These are phyloP conservation scores for Psilocybe cyanescens DNA, from an alignment of 768 basidiomycete species.

Conservation along the genomic window DNA sequence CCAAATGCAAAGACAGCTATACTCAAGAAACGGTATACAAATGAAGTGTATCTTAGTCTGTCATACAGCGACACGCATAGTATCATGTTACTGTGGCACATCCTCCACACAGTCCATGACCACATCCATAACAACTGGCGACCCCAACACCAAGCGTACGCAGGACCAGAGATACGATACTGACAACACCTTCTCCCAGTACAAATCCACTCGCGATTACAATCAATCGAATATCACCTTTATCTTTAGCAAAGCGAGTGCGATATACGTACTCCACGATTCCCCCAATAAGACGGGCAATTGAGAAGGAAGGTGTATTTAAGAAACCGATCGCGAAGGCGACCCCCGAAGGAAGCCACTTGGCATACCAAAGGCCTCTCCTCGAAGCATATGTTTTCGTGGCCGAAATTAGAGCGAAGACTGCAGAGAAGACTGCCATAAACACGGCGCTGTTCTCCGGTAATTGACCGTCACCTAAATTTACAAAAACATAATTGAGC, in stretches of 20 bases:
- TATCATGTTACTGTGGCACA: slow-evolving; percentile 46
- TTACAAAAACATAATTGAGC: slow-evolving; percentile 19
- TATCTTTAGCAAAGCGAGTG: slow-evolving; percentile 51
- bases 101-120: slow-evolving; percentile 71
- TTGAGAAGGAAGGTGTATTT: slow-evolving; percentile 93
- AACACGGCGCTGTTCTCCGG: slow-evolving; percentile 76
- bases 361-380: slow-evolving; percentile 55
- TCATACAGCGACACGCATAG: no score
- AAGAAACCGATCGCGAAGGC: slow-evolving; percentile 96
- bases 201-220: slow-evolving; percentile 96
- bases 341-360: slow-evolving; percentile 89
- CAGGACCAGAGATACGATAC: slow-evolving; percentile 76
- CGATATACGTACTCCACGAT: slow-evolving; percentile 76
- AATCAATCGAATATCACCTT: slow-evolving; percentile 73
- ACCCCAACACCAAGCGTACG: slow-evolving; percentile 76
- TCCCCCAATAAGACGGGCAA: slow-evolving; percentile 90
- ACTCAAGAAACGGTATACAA: not conserved
- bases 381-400: slow-evolving; percentile 64
- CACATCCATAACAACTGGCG: slow-evolving; percentile 87
- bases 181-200: slow-evolving; percentile 90
- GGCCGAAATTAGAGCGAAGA: slow-evolving; percentile 72
- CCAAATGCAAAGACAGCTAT: slow-evolving; percentile 12
- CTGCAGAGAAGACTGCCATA: slow-evolving; percentile 76
- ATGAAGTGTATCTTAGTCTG: not conserved
- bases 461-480: slow-evolving; percentile 76